Conservation (phyloP, 2,329 filamentous ascomycete genomes). For the Akanthomyces lecanii region DNA sequence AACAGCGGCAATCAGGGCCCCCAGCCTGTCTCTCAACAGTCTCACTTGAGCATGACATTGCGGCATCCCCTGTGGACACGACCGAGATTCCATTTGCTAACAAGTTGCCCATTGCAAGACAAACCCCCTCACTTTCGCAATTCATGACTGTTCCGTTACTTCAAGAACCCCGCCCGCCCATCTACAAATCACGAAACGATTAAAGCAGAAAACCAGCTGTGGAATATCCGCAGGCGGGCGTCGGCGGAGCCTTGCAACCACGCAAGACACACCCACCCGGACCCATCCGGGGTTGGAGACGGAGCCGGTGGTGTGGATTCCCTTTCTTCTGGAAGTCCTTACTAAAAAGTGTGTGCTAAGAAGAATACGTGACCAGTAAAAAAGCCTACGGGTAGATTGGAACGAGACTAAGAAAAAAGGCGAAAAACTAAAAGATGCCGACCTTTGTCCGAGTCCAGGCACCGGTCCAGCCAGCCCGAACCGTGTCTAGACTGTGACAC, state of each 20-base stretch:
- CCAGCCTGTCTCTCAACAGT: neutral
- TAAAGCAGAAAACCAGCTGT: neutral
- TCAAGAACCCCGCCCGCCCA: neutral
- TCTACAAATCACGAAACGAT: neutral
- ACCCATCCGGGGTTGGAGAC: conserved; percentile 10
- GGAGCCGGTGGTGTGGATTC: neutral
- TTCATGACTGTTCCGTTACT: neutral
- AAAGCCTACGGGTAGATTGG: neutral
- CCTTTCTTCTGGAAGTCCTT: neutral
- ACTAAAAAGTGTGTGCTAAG: conserved; percentile 1
- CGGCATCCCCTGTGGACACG: neutral
- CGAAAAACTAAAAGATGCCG: neutral
- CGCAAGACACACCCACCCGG: neutral
- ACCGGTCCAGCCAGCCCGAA: neutral
- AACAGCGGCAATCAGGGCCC: neutral
- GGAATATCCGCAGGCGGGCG: neutral
- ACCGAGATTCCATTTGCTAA: conserved; percentile 1
- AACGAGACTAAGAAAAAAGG: neutral
- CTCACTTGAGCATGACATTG: neutral
- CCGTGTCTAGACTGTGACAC: neutral
- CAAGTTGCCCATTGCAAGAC: neutral
- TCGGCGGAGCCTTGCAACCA: conserved; percentile 1
- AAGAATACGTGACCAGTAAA: neutral
- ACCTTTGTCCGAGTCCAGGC: conserved; percentile 9
- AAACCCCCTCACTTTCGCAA: neutral